Base-by-base conservation (phyloP, 129 eudicot genomes). In the Helianthus tuberosus region DNA sequence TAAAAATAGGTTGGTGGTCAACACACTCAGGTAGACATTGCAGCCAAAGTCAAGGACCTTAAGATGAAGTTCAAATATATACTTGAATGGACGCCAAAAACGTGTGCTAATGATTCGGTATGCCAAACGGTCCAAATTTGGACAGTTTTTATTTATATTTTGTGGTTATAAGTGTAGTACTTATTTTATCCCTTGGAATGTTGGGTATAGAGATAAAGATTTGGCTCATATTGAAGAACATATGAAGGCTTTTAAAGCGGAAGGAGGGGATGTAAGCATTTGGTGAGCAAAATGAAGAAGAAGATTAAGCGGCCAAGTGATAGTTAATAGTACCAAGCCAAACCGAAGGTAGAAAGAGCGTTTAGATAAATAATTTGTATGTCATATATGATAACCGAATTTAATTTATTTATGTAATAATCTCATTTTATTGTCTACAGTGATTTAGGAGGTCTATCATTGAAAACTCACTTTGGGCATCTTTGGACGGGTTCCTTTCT, bases 221-320 rank as follows among this genome's bases (percentile, higher is more conserved):
- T 86, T 93, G 84, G 93, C 98, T 44, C 98, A 93, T 78, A 93
- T 93, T 53, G 98, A 90, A 85, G 97, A 86, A 77, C 98, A 93
- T 71, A 93, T 90, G 98, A 90, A 88, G 78, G 82, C 96, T 17
- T 93, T 88, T 76, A 90, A 84, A 61, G 80, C 97, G 47, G 90
- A 93, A 87, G 98, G 98, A 50, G 98, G 98, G 14, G 97, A 90
- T 20, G 23, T 93, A 25, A 79, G 97, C 51, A 93, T 93, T 15
- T 89, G 32, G 3, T 27, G 32, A 27, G 1, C 2, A 27, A 27
- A 27, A 27, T 20, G 23, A 20, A 20, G 23, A 27, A 27, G 32
- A 27, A 27, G 32, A 27, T 27, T 27, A 27, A 27, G 32, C 3
- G 32, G 32, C 3, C 3, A 27, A 27, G 32, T 27, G 32, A 27